These are phyloP conservation scores for Xylaria sp. DNA, from an alignment of 2,329 filamentous ascomycete species.

Conservation along the genomic window DNA sequence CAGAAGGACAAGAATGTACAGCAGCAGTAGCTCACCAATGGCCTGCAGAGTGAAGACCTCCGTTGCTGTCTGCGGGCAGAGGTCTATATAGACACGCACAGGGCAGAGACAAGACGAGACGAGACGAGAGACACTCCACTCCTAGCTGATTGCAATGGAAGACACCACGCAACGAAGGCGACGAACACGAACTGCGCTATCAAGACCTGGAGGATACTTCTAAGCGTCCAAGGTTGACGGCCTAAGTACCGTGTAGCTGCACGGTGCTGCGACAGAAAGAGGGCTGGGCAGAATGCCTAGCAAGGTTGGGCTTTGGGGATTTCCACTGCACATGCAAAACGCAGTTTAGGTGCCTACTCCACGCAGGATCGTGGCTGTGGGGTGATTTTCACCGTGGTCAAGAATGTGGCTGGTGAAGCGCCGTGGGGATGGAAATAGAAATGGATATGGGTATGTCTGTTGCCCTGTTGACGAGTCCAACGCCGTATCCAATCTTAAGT, in stretches of 20 bases:
- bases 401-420: constrained; percentile 16
- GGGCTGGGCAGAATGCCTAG: constrained; percentile 9
- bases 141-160: constrained; percentile 32
- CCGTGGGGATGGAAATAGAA: too few relatives aligned
- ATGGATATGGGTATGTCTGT: background rate
- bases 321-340: too few relatives aligned
- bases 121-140: too few relatives aligned
- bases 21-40: constrained; percentile 3
- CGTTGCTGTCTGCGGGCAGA: constrained; percentile 23
- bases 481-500: constrained; percentile 15
- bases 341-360: constrained; percentile 6
- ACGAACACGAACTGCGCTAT: constrained; percentile 9
- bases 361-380: constrained; percentile 15
- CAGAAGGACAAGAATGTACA: too few relatives aligned
- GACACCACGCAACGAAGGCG: constrained; percentile 28
- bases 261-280: constrained; percentile 9
- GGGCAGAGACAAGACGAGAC: background rate
- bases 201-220: constrained; percentile 20
- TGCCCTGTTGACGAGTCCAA: constrained; percentile 19
- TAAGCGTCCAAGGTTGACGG: background rate
- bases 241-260: background rate
- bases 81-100: constrained; percentile 15
- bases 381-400: constrained; percentile 1
- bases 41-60: constrained; percentile 20
- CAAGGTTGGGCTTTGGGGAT: background rate